Evolutionary conservation across 495 filamentous ascomycete genomes (phyloP), one percentile per base, ranked within the genome.

Genomic region (Penicillium mononematosum): DNA sequence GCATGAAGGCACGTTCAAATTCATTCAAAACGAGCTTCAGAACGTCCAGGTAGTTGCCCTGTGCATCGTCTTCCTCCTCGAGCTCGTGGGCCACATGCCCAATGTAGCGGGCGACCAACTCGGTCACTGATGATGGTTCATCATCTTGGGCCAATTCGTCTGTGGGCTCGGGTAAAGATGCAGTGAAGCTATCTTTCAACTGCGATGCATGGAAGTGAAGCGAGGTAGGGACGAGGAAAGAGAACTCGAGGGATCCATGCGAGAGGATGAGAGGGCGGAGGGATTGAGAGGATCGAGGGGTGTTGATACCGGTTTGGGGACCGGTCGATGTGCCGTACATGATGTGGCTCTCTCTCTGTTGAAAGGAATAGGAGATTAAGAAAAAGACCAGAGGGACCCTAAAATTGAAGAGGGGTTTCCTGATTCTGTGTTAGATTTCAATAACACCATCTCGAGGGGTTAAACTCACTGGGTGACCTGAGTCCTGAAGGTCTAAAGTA

Each of bases 131-230:
- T 0, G 94, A 98, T 5, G 94, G 94, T 78, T 98, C 94, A 62
- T 98, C 94, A 73, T 98, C 94, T 67, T 92, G 89, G 41, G 95
- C 94, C 61, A 98, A 84, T 76, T 98, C 94, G 71, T 98, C 94
- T 64, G 94, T 98, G 29, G 94, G 88, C 47, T 85, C 77, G 19
- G 94, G 94, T 62, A 98, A 82, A 44, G 89, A 90, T 12, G 88
- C 80, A 41, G 82, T 83, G 73, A 98, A 98, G 47, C 81, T 80
- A 60, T 96, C 90, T 76, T 92, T 92, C 61, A 96, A 81, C 74
- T 94, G 88, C 27, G 91, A 89, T 58, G 94, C 94, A 72, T 92
- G 92, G 81, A 95, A 98, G 75, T 98, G 94, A 58, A 96, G 81
- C 55, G 85, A 85, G 57, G 95, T 97, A 19, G 94, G 94, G 58